Conservation (phyloP, 768 basidiomycete species). For the Lyophyllum atratum region DNA sequence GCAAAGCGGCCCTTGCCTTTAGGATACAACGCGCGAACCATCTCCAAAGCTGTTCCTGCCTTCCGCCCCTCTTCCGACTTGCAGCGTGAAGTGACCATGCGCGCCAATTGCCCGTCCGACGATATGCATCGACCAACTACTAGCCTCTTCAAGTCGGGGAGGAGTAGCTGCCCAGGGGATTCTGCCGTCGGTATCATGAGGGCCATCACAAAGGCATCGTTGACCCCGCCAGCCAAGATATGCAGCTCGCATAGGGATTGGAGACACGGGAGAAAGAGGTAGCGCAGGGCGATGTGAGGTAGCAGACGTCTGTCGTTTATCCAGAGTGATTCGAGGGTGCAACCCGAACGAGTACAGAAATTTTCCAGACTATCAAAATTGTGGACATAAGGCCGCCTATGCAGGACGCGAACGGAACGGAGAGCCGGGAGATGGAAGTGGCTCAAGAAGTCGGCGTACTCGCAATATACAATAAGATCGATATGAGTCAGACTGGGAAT, state of each 20-base stretch:
- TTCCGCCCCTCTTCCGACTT: background rate
- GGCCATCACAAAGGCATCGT: background rate
- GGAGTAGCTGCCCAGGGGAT: background rate
- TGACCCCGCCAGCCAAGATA: background rate
- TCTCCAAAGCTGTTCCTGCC: background rate
- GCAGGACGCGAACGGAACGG: background rate
- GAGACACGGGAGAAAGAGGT: conserved; percentile 1
- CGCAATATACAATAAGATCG: conserved; percentile 1
- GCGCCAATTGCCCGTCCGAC: background rate
- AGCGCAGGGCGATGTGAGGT: background rate
- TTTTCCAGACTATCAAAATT: background rate
- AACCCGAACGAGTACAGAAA: conserved; percentile 4
- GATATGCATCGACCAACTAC: conserved; percentile 1
- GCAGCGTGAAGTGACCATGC: conserved; percentile 1
- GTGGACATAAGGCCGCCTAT: background rate
- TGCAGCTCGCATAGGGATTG: background rate
- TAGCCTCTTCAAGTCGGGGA: background rate
- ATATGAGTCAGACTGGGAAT: conserved; percentile 1
- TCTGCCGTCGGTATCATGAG: background rate
- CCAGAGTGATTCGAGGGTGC: conserved; percentile 3
- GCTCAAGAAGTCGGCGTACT: conserved; percentile 1
- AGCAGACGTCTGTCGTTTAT: background rate
- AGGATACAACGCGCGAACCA: background rate
- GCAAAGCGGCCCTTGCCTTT: background rate
- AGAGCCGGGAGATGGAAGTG: conserved; percentile 2